A percentile compares a stretch with the other conserved stretches of the same genome.
Conservation (phyloP, 352 stramenopile species). For the Thraustochytrium striatum region DNA sequence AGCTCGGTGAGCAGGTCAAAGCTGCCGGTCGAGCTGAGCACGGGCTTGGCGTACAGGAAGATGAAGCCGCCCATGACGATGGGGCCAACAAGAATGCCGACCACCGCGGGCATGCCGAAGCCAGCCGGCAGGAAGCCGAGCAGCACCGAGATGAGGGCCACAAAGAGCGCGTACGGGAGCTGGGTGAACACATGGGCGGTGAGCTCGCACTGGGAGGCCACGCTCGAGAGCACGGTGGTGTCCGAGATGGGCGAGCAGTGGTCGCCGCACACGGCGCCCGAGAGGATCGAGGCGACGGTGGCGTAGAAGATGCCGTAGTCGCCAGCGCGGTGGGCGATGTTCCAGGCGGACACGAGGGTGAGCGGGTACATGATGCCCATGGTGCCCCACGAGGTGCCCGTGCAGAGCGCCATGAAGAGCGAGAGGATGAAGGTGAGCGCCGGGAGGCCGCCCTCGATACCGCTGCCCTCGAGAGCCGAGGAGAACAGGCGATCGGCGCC, state of each 20-base stretch:
- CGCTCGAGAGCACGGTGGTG: slow-evolving; percentile 61
- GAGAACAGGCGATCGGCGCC: slow-evolving; percentile 59
- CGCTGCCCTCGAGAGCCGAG: slow-evolving; percentile 51
- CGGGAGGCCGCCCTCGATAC: slow-evolving; percentile 53
- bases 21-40: not conserved
- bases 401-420: slow-evolving; percentile 60
- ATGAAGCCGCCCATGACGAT: slow-evolving; percentile 53
- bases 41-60: slow-evolving; percentile 13
- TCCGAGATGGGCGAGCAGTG: slow-evolving; percentile 63
- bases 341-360: slow-evolving; percentile 57
- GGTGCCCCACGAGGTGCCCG: slow-evolving; percentile 60
- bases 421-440: slow-evolving; percentile 60
- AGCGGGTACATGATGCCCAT: slow-evolving; percentile 65
- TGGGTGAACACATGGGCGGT: slow-evolving; percentile 60
- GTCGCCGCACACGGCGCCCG: slow-evolving; percentile 61
- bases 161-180: slow-evolving; percentile 58
- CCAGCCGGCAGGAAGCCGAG: slow-evolving; percentile 61
- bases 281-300: slow-evolving; percentile 57
- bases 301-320: slow-evolving; percentile 56
- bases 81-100: slow-evolving; percentile 57
- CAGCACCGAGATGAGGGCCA: slow-evolving; percentile 56
- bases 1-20: slow-evolving; percentile 33
- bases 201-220: slow-evolving; percentile 57
- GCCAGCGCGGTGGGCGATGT: slow-evolving; percentile 54
- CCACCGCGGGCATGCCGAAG: slow-evolving; percentile 53